A percentile compares a stretch with the other conserved stretches of the same genome.
phyloP scores from a whole-genome alignment of 768 basidiomycete genomes.

The Vararia minispora region DNA sequence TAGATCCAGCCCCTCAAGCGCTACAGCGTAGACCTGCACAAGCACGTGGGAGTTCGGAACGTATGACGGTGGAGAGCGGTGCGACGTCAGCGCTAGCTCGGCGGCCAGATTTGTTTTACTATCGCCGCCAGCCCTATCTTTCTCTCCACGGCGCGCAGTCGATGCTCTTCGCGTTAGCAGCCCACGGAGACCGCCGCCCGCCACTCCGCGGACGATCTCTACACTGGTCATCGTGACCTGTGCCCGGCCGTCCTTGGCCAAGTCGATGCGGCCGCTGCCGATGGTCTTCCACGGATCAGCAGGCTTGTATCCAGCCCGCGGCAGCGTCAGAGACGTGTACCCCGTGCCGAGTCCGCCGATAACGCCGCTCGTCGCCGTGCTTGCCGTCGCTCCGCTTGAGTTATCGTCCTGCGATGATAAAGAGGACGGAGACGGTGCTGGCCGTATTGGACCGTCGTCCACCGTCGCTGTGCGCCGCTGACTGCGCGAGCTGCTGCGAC shows the following conservation, averaged over 20 bases:
- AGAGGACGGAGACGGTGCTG: too few relatives aligned
- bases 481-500: slow-evolving; percentile 7
- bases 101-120: slow-evolving; percentile 12
- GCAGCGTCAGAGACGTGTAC: slow-evolving; percentile 33
- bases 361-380: too few relatives aligned
- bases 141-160: slow-evolving; percentile 1
- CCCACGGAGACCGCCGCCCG: slow-evolving; percentile 7
- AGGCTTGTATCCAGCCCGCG: slow-evolving; percentile 32
- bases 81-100: slow-evolving; percentile 21
- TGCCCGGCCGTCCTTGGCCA: slow-evolving; percentile 67
- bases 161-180: slow-evolving; percentile 9
- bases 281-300: slow-evolving; percentile 24
- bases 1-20: slow-evolving; percentile 64
- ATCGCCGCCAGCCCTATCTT: neutral
- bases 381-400: slow-evolving; percentile 5
- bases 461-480: too few relatives aligned
- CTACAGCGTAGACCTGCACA: slow-evolving; percentile 87
- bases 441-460: too few relatives aligned
- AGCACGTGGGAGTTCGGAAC: slow-evolving; percentile 61
- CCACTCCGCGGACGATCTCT: slow-evolving; percentile 53
- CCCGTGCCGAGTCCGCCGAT: too few relatives aligned
- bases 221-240: slow-evolving; percentile 86
- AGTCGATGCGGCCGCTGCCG: slow-evolving; percentile 48
- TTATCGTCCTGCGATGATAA: too few relatives aligned
- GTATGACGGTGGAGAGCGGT: slow-evolving; percentile 53